Evolutionary conservation across 148 eudicot species (phyloP), one percentile per base, ranked within the genome.

Genomic region (Nepenthes gracilis): DNA sequence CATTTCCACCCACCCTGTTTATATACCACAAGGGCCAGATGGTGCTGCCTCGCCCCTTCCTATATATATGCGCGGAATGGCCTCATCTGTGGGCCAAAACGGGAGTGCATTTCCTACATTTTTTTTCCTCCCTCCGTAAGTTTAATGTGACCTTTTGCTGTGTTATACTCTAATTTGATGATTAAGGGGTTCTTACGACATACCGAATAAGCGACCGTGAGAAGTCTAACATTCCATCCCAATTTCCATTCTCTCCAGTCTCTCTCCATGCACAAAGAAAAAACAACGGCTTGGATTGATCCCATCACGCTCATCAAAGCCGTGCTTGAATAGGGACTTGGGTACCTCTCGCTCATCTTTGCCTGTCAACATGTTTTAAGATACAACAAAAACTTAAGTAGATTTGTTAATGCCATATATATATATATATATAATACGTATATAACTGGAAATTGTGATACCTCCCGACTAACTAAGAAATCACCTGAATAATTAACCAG

Each of bases 141-240:
- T 5, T 14, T 50, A 5, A 12, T 11, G 23, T 23, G 23, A 11
- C 12, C 54, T 5, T 40, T 40, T 40, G 6, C 45, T 3, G 8
- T 40, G 45, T 8, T 8, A 40, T 40, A 8, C 14, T 11, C 6
- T 13, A 6, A 12, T 2, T 14, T 13, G 32, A 12, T 13, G 15
- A 10, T 52, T 1, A n/a, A 12, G 48, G 3, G 47, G 5, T 2
- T 23, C 23, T 23, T 23, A 23, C 23, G 35, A 49, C 55, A 47
- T 50, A 62, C 66, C 12, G 58, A 3, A 35, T 75, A 84, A 9
- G 74, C 54, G 12, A 67, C 80, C 0, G 81, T 56, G 9, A 83
- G 75, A 5, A 90, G 84, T 40, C 82, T 81, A 43, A 90, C 69
- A 60, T 90, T 59, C 94, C 94, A 84, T 8, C 90, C 90, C 72